phyloP scores from a whole-genome alignment of 148 eudicot species.

The Nyssa sinensis region DNA sequence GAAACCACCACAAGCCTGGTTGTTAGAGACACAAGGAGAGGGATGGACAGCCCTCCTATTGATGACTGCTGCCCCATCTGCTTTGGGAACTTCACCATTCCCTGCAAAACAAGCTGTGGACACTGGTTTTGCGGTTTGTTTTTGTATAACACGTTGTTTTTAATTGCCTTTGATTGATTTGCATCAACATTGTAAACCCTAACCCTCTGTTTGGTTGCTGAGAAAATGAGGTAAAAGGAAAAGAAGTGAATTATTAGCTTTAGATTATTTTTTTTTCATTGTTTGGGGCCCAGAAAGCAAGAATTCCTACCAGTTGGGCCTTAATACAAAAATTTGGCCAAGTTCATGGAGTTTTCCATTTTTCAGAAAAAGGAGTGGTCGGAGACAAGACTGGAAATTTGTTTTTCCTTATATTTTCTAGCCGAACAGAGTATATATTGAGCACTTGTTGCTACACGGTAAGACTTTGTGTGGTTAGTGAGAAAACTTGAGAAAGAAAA shows the following conservation, averaged over 20 bases:
- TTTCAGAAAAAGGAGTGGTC: no score
- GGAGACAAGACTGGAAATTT: not conserved
- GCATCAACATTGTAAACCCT: not conserved
- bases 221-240: not conserved
- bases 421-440: no score
- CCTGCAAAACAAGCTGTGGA: conserved; percentile 34
- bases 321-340: no score
- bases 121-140: conserved; percentile 39
- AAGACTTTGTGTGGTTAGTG: not conserved
- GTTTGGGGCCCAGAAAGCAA: not conserved
- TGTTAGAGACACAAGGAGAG: not conserved
- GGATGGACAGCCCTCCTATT: conserved; percentile 20
- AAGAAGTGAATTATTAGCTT: not conserved
- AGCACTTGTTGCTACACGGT: not conserved
- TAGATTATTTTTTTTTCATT: not conserved
- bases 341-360: no score
- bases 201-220: no score
- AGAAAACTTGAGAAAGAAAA: not conserved
- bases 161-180: not conserved
- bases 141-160: not conserved
- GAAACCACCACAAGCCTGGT: not conserved
- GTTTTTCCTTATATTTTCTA: no score
- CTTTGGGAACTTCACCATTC: conserved; percentile 27
- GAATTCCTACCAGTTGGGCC: not conserved
- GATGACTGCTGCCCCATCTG: conserved; percentile 41